Conservation (phyloP, 176 grass and related monocot species). For the Triticum monococcum region DNA sequence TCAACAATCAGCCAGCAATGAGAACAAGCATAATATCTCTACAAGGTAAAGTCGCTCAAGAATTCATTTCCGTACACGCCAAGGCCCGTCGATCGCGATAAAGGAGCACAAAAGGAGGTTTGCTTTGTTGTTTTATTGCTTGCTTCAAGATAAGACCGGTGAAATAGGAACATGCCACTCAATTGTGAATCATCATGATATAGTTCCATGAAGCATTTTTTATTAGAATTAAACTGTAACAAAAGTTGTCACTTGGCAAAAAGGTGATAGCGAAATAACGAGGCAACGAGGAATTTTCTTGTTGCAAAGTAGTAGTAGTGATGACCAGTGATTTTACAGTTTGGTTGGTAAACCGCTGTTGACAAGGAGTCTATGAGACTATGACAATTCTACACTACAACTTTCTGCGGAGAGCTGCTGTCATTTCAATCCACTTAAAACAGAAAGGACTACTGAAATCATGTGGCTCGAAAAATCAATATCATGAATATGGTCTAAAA, state of each 20-base stretch:
- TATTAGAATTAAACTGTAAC: not conserved
- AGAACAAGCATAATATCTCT: not conserved
- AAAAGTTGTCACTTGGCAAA: not conserved
- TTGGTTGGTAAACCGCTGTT: slow-evolving; percentile 16
- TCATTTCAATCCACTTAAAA: not conserved
- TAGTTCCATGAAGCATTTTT: not conserved
- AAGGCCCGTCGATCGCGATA: not conserved
- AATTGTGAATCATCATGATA: not conserved
- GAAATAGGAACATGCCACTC: not conserved
- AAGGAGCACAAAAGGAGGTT: slow-evolving; percentile 14
- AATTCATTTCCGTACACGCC: not conserved
- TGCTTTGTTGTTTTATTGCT: not conserved
- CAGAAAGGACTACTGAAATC: not conserved
- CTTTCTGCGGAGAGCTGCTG: not conserved
- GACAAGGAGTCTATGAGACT: not conserved
- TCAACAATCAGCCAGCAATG: not conserved
- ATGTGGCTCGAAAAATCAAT: too few species aligned
- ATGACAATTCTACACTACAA: not conserved
- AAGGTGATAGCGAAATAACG: slow-evolving; percentile 9
- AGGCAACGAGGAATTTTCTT: slow-evolving; percentile 17
- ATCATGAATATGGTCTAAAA: not conserved
- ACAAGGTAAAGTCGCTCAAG: not conserved
- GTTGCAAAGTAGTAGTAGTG: not conserved
- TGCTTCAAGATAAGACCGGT: slow-evolving; percentile 5
- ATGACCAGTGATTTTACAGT: not conserved